phyloP scores from a whole-genome alignment of 768 basidiomycete species.

The Vararia minispora region DNA sequence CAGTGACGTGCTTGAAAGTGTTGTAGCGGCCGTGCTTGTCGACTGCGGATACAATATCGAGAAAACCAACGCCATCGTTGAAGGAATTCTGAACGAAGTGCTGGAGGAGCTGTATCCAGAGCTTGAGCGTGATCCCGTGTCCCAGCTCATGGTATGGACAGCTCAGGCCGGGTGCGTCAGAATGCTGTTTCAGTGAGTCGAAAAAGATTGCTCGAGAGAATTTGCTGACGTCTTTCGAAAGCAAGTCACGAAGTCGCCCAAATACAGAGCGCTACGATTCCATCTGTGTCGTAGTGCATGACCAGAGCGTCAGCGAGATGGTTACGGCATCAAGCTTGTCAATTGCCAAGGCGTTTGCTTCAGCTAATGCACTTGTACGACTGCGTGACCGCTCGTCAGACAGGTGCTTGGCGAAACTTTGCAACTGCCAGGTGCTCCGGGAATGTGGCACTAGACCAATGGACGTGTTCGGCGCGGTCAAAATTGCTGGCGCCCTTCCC shows the following conservation, averaged over 20 bases:
- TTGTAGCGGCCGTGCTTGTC: slow-evolving; percentile 75
- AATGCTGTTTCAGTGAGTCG: slow-evolving; percentile 34
- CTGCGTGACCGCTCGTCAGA: slow-evolving; percentile 37
- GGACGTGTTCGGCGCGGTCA: neutral
- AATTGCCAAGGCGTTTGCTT: slow-evolving; percentile 58
- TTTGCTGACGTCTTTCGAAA: slow-evolving; percentile 15
- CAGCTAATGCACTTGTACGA: slow-evolving; percentile 47
- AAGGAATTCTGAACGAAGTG: slow-evolving; percentile 56
- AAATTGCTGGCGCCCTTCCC: neutral
- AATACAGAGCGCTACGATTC: slow-evolving; percentile 37
- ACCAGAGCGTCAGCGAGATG: slow-evolving; percentile 43
- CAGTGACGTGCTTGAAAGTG: slow-evolving; percentile 77
- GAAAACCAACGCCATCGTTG: slow-evolving; percentile 46
- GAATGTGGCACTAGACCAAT: no score
- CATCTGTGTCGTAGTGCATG: slow-evolving; percentile 51
- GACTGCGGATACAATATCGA: slow-evolving; percentile 73
- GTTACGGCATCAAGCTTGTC: slow-evolving; percentile 43
- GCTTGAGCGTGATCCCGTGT: slow-evolving; percentile 60
- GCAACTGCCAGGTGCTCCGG: slow-evolving; percentile 24
- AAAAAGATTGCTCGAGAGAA: slow-evolving; percentile 13
- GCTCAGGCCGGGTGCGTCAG: slow-evolving; percentile 44
- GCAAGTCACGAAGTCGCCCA: slow-evolving; percentile 33
- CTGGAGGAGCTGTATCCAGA: slow-evolving; percentile 47
- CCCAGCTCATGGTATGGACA: slow-evolving; percentile 60
- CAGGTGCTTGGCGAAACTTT: slow-evolving; percentile 31